Evolutionary conservation across 305 asterid species (phyloP), one percentile per base, ranked within the genome.

Genomic region (Solanum hybrid): DNA sequence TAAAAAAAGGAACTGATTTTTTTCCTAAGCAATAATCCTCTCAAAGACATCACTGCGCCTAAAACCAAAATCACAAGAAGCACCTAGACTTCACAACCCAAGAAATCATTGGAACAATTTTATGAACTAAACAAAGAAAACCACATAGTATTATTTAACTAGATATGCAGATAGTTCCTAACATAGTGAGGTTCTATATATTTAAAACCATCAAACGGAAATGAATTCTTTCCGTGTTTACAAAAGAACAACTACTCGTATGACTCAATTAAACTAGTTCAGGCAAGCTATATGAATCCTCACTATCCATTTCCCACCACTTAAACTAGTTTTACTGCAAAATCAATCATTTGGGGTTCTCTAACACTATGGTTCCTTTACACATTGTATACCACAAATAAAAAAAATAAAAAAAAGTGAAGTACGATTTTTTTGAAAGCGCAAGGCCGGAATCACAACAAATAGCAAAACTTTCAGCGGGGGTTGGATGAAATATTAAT

Each of bases 401-500:
- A 80, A 80, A 29, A 29, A 29, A 29, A 29, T 29, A 29, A 29
- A 29, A 29, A 29, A 29, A 29, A 29, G 31, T 29, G 31, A 29
- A 29, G 31, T 29, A 29, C 31, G 31, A 29, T 29, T 29, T 29
- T 80, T 80, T 4, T 24, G n/a, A 26, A 12, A 80, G 8, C 13
- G 34, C 12, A 80, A 81, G 35, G 20, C 22, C 9, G 57, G 84
- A 42, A 69, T 64, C 36, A 77, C 7, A 71, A 29, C 26, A 87
- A 78, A 18, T 12, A 29, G 87, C 76, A 46, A 67, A 97, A 95
- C 96, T 96, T 84, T 98, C 98, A 91, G 29, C 99, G 93, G 88
- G 97, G 96, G 11, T 87, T 95, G 95, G 90, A 98, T 51, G 94
- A 97, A 98, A 33, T 95, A 92, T 22, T 92, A 83, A 93, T 97